Conservation (phyloP, 2,329 filamentous ascomycete genomes). For the Purpureocillium takamizusanense region DNA sequence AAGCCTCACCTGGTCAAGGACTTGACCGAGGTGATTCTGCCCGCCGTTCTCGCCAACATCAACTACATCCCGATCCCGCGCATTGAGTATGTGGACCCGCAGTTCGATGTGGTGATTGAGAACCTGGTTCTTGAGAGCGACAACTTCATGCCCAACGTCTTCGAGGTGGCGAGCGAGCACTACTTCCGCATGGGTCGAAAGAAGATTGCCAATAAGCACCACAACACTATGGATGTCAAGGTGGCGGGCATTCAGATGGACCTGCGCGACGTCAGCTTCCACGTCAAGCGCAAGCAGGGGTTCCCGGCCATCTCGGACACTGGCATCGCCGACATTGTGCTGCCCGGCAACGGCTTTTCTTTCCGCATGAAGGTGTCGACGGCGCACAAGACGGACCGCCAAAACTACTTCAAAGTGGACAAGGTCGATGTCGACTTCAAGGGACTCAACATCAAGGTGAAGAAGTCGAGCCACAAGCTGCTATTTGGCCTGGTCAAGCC, state of each 20-base stretch:
- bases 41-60: constrained; percentile 70
- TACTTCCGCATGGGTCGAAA: constrained; percentile 94
- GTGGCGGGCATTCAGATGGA: constrained; percentile 91
- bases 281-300: constrained; percentile 89
- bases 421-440: constrained; percentile 78
- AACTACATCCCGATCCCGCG: constrained; percentile 89
- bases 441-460: constrained; percentile 77
- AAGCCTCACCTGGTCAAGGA: constrained; percentile 92
- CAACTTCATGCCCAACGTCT: constrained; percentile 88
- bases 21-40: constrained; percentile 76
- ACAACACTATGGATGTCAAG: constrained; percentile 74
- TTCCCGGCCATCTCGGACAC: constrained; percentile 83
- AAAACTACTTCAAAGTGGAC: constrained; percentile 91
- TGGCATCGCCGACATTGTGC: constrained; percentile 79
- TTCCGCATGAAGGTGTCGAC: constrained; percentile 88
- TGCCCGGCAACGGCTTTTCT: constrained; percentile 79
- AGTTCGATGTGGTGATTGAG: constrained; percentile 83
- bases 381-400: constrained; percentile 62
- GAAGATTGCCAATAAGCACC: constrained; percentile 69
- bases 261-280: constrained; percentile 82
- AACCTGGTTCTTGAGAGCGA: constrained; percentile 93
- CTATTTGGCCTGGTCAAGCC: constrained; percentile 84
- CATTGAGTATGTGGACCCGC: constrained; percentile 81
- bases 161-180: constrained; percentile 86
- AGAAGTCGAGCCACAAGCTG: constrained; percentile 91